These are phyloP conservation scores for Pontederia crassipes DNA, from an alignment of 176 grass and related monocot genomes.

Conservation along the genomic window DNA sequence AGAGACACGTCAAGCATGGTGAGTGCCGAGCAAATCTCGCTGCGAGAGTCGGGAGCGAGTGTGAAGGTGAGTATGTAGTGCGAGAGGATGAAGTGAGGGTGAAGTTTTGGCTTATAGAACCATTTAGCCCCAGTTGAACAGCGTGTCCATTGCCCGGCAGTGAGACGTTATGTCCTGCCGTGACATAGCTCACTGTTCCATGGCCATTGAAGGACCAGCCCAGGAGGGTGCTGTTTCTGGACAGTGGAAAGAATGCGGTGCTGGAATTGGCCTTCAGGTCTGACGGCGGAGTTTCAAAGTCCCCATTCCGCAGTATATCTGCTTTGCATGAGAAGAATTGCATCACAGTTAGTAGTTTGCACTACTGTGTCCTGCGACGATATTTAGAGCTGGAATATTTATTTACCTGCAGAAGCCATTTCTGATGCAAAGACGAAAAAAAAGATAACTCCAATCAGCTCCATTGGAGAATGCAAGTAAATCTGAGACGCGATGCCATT, in stretches of 20 bases:
- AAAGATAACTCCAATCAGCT: too few relatives aligned
- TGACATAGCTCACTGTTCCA: background rate
- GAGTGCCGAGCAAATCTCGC: background rate
- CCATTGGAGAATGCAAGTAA: too few relatives aligned
- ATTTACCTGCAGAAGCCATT: too few relatives aligned
- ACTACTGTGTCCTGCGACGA: too few relatives aligned
- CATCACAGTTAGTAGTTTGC: too few relatives aligned
- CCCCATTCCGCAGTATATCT: background rate
- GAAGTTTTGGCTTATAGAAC: background rate
- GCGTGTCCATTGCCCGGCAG: background rate
- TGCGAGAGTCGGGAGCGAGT: background rate
- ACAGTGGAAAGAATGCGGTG: background rate
- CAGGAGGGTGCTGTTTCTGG: background rate
- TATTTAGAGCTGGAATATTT: too few relatives aligned
- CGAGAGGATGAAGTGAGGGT: background rate
- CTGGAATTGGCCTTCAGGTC: background rate
- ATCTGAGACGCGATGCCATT: too few relatives aligned
- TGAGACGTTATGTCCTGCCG: background rate
- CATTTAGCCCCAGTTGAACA: background rate
- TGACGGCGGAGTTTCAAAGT: background rate
- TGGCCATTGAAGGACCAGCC: background rate
- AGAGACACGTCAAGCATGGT: background rate
- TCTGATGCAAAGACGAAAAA: too few relatives aligned
- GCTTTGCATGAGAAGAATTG: background rate
- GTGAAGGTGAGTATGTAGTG: background rate